Evolutionary conservation across 2,329 filamentous ascomycete species (phyloP).

Genomic region (Aspergillus costaricaensis): DNA sequence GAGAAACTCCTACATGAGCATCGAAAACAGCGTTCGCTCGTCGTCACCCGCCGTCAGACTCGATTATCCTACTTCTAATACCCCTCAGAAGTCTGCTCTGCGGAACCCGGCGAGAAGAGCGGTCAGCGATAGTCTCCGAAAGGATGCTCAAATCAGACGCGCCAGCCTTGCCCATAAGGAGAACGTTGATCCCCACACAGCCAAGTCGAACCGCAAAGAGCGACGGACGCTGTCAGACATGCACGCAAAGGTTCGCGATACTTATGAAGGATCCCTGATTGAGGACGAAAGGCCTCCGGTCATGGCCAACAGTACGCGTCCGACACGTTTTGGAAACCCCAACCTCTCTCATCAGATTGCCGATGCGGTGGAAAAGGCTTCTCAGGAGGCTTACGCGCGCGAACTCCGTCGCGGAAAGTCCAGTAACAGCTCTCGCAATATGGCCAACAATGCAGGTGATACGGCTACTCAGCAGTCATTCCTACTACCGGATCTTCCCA

Average conservation of each 20-base stretch:
- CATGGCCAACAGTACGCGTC: conserved; percentile 47
- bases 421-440: conserved; percentile 26
- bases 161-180: conserved; percentile 46
- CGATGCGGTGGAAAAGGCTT: conserved; percentile 42
- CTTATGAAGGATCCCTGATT: conserved; percentile 55
- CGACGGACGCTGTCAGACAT: conserved; percentile 57
- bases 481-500: conserved; percentile 61
- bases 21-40: conserved; percentile 48
- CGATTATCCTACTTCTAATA: conserved; percentile 38
- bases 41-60: conserved; percentile 44
- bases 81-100: conserved; percentile 38
- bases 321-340: conserved; percentile 58
- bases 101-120: conserved; percentile 32
- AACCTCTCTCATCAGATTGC: conserved; percentile 46
- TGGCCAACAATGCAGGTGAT: conserved; percentile 38
- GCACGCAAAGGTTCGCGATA: conserved; percentile 55
- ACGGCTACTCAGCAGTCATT: conserved; percentile 62
- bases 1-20: conserved; percentile 51
- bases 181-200: conserved; percentile 41
- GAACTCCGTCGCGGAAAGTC: conserved; percentile 33
- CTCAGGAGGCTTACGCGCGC: conserved; percentile 37
- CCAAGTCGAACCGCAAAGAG: conserved; percentile 37
- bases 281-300: conserved; percentile 53
- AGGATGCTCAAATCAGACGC: conserved; percentile 44
- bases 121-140: conserved; percentile 41